phyloP scores from a whole-genome alignment of 1,139 yeast species.

The Magnusiomyces tetraspermus region DNA sequence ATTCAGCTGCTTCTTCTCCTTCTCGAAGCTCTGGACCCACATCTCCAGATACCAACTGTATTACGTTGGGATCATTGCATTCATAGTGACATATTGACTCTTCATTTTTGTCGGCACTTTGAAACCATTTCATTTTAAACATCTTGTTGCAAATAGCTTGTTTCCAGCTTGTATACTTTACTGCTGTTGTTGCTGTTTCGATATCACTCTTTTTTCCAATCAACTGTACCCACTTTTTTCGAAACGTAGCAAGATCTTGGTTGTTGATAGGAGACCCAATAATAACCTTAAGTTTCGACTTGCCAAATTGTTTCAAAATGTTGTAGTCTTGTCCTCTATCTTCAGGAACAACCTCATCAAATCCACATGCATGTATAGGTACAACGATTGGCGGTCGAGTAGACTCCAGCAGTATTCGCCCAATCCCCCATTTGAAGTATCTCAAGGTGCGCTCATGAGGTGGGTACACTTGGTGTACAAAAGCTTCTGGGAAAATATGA shows the following conservation, averaged over 20 bases:
- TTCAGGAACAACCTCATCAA: conserved; percentile 84
- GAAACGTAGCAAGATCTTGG: conserved; percentile 44
- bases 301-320: conserved; percentile 44
- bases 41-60: too few species aligned
- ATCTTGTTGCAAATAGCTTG: background rate
- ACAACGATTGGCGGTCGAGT: conserved; percentile 76
- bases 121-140: background rate
- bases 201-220: conserved; percentile 46
- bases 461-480: conserved; percentile 72
- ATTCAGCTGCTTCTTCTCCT: conserved; percentile 52
- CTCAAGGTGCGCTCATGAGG: conserved; percentile 82
- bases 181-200: background rate
- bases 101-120: conserved; percentile 7
- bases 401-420: conserved; percentile 72
- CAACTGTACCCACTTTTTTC: conserved; percentile 59
- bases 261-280: conserved; percentile 70
- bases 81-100: background rate
- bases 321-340: conserved; percentile 32
- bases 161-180: background rate
- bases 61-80: background rate
- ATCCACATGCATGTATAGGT: conserved; percentile 83
- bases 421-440: conserved; percentile 92
- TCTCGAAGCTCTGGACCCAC: conserved; percentile 50
- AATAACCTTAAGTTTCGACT: conserved; percentile 54
- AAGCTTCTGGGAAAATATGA: conserved; percentile 92